Evolutionary conservation across 2,329 filamentous ascomycete species (phyloP), one percentile per base, ranked within the genome.

Genomic region (Fusarium kyushuense): DNA sequence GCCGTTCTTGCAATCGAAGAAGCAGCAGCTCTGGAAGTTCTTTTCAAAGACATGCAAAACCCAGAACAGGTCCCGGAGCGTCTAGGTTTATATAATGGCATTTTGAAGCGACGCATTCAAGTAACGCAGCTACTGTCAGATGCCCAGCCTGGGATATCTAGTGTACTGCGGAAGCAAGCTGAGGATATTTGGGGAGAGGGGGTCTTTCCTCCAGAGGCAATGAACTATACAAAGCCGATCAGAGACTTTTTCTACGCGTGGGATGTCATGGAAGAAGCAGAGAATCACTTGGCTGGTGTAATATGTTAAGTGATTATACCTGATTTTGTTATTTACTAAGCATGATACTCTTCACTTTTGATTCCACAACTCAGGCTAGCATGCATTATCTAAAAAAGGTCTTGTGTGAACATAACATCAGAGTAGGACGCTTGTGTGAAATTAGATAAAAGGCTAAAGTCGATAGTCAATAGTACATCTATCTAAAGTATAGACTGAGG

Each of bases 211-310:
- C 21, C 19, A 2, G 32, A 32, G 0, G 47, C 57, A 1, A 62
- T 62, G 57, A 62, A 62, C 3, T 62, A 54, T 3, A 62, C 56
- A 0, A 55, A 54, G 0, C 58, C 47, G 0, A 19, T 62, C 0
- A 5, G 40, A 1, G 41, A 62, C 5, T 54, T 62, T 21, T 62
- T 62, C 1, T 62, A 62, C 23, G 13, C 25, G 0, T 62, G 58
- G 58, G 33, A 61, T 30, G 10, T 53, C 0, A 23, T 9, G 4
- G 0, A 36, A 3, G 45, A 53, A 21, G n/a, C 38, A n/a, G 35
- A 38, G n/a, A 35, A 35, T n/a, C 8, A n/a, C 9, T 11, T 35
- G 33, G 33, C 14, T 33, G 14, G 32, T 33, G 32, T 7, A 16
- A 14, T 14, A 17, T 17, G 14, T 9, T 33, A 7, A 33, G 16